Evolutionary conservation across 1,284 basidiomycete genomes (phyloP), one percentile per base, ranked within the genome.

Genomic region (Peniophora sp.): DNA sequence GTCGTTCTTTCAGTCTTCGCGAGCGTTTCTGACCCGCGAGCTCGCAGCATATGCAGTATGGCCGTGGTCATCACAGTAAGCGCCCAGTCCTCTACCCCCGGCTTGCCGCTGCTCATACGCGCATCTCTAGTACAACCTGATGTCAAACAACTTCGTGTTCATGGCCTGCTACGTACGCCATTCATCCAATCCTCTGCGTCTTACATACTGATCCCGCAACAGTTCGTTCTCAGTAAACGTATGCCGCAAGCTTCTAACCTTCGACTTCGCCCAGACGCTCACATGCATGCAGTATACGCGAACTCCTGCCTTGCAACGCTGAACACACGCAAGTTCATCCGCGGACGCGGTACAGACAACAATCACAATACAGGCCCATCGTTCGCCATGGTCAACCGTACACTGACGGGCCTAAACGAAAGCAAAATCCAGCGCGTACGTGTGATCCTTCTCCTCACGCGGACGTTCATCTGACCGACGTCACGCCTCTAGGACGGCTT

Each of bases 221-320:
- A 32, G 27, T 83, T 85, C 53, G 72, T 80, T 48, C 64, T 85
- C 48, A 81, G 78, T 64, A 85, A 85, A 66, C 59, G 83, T 85
- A 60, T 57, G 79, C 61, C 51, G 42, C 18, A 34, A 12, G 36
- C 45, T 34, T 34, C 23, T 35, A 17, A n/a, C 47, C 37, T 41
- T 39, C 43, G 41, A 50, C 34, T n/a, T 36, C n/a, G n/a, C n/a
- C 37, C 6, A 41, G 37, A 15, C 47, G 50, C 46, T 23, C 34
- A 22, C 51, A 37, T 10, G 18, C 15, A 45, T 48, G 2, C 52
- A 85, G 83, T 85, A 24, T 86, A 85, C 58, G 79, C 75, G 1
- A 78, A 83, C 51, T 85, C 83, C 3, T 82, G 81, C 61, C 68
- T 85, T 58, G 80, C 82, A 51, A 81, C 83, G 3, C 58, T 75